phyloP scores from a whole-genome alignment of 805 yeast species.

The Peterozyma xylosa region DNA sequence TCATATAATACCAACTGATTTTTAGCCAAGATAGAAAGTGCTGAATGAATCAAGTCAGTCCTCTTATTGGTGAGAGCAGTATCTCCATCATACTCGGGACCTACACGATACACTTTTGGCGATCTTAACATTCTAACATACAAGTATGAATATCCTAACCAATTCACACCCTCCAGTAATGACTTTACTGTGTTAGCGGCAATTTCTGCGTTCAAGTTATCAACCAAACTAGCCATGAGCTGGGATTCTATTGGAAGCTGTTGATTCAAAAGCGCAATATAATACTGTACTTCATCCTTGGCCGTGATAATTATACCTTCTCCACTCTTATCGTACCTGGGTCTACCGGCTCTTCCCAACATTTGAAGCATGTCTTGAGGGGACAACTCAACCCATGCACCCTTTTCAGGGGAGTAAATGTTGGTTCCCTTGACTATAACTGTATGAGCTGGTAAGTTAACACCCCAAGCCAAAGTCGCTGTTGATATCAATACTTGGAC shows the following conservation, averaged over 20 bases:
- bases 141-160: constrained; percentile 78
- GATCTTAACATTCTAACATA: constrained; percentile 70
- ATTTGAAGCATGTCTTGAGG: constrained; percentile 94
- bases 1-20: constrained; percentile 58
- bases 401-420: constrained; percentile 84
- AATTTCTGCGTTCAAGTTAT: constrained; percentile 80
- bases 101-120: constrained; percentile 71
- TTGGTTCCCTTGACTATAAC: constrained; percentile 92
- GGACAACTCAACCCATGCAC: constrained; percentile 84
- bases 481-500: constrained; percentile 82
- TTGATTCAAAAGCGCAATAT: constrained; percentile 83
- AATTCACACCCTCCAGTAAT: constrained; percentile 61
- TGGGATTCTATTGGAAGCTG: constrained; percentile 92
- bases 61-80: constrained; percentile 42
- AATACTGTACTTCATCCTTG: constrained; percentile 79
- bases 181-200: constrained; percentile 60
- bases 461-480: constrained; percentile 97
- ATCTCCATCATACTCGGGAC: constrained; percentile 53
- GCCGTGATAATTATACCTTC: constrained; percentile 91
- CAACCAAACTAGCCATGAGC: constrained; percentile 61
- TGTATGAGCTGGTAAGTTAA: constrained; percentile 90
- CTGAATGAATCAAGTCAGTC: constrained; percentile 68
- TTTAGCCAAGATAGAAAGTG: constrained; percentile 49
- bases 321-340: constrained; percentile 86
- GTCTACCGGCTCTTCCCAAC: constrained; percentile 99